These are phyloP conservation scores for Lepidium sativum DNA, from an alignment of 345 rosid genomes.

Conservation along the genomic window DNA sequence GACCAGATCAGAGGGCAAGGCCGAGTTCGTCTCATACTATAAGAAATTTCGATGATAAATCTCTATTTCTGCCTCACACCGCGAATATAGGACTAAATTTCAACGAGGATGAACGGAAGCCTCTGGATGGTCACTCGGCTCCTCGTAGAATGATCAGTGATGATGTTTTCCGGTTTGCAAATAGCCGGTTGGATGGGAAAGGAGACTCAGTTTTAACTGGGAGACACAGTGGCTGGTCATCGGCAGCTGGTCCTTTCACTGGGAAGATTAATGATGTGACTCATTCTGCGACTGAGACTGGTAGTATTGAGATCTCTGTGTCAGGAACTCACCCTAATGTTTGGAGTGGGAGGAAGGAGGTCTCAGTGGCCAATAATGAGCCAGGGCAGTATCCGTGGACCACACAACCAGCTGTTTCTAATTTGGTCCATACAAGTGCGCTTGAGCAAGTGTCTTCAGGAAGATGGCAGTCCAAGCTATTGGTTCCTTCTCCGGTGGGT, in stretches of 20 bases:
- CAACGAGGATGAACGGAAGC: slow-evolving; percentile 80
- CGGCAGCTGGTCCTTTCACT: slow-evolving; percentile 25
- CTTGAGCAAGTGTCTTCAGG: slow-evolving; percentile 69
- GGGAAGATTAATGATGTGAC: slow-evolving; percentile 36
- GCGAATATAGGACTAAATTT: slow-evolving; percentile 63
- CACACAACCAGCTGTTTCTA: slow-evolving; percentile 40
- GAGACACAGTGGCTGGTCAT: slow-evolving; percentile 27
- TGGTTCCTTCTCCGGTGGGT: slow-evolving; percentile 32
- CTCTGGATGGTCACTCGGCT: slow-evolving; percentile 54
- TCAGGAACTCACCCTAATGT: slow-evolving; percentile 43
- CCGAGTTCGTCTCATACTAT: slow-evolving; percentile 53
- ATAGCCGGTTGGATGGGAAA: slow-evolving; percentile 37
- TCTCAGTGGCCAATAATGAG: slow-evolving; percentile 26
- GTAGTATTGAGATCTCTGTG: slow-evolving; percentile 24
- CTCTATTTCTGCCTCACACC: slow-evolving; percentile 47
- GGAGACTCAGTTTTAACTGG: slow-evolving; percentile 34
- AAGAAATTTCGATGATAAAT: slow-evolving; percentile 66
- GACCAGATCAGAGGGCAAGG: slow-evolving; percentile 52
- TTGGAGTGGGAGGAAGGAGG: slow-evolving; percentile 57
- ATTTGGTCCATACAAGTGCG: slow-evolving; percentile 61
- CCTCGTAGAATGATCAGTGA: slow-evolving; percentile 57
- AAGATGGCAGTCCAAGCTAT: slow-evolving; percentile 62
- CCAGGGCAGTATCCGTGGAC: slow-evolving; percentile 42
- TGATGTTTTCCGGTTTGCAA: slow-evolving; percentile 37
- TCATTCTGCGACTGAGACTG: slow-evolving; percentile 22